phyloP scores from a whole-genome alignment of 75 land plant genomes.

The Cunninghamia lanceolata region DNA sequence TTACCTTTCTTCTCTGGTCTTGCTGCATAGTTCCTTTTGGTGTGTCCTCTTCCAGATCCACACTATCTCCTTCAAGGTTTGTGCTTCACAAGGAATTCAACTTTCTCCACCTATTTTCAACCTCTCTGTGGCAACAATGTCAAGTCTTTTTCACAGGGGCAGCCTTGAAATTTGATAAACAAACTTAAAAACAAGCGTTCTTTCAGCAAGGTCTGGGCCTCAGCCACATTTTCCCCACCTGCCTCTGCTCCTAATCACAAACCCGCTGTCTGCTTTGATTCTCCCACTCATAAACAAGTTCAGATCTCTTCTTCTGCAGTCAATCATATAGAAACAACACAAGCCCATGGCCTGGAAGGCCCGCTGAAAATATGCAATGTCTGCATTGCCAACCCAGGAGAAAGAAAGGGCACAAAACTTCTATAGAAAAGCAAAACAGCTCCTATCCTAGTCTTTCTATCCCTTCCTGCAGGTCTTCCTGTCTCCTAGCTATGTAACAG shows the following conservation, averaged over 20 bases:
- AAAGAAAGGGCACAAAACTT: neutral
- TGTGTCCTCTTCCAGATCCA: neutral
- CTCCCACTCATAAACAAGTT: slow-evolving; percentile 11
- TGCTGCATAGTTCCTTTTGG: slow-evolving; percentile 28
- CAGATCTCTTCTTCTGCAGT: neutral
- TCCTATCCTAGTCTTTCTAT: neutral
- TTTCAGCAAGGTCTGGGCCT: neutral
- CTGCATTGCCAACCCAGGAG: neutral
- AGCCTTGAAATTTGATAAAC: neutral
- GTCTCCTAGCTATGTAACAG: neutral
- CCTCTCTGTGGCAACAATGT: neutral
- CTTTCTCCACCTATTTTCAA: neutral
- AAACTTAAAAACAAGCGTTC: neutral
- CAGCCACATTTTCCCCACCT: slow-evolving; percentile 59
- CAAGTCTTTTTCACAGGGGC: neutral
- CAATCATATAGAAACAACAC: slow-evolving; percentile 7
- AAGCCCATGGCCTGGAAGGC: slow-evolving; percentile 7
- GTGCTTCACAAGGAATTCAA: neutral
- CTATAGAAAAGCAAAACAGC: neutral
- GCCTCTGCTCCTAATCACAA: slow-evolving; percentile 47
- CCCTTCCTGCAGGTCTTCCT: neutral
- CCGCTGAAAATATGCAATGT: neutral
- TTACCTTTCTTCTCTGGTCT: slow-evolving; percentile 46
- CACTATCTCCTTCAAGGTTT: neutral
- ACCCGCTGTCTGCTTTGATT: slow-evolving; percentile 22